A percentile compares a stretch with the other conserved stretches of the same genome.
Conservation (phyloP, 352 stramenopile species). For the Discostella stelligera region DNA sequence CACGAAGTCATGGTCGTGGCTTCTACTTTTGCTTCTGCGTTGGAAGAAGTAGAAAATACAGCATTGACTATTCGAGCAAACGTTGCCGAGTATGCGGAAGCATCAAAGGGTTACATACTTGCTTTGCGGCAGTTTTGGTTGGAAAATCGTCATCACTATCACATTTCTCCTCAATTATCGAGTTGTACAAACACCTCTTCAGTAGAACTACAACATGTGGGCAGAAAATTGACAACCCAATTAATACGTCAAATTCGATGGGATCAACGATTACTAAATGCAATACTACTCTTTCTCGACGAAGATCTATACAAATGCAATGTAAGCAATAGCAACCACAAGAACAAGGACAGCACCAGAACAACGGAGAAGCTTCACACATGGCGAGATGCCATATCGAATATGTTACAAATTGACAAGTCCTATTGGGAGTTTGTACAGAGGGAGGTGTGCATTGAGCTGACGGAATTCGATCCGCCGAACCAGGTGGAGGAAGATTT, state of each 20-base stretch:
- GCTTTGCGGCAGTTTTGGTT: conserved; percentile 21
- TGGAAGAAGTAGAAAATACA: conserved; percentile 13
- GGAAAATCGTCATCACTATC: not conserved
- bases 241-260: conserved; percentile 31
- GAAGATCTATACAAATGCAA: conserved; percentile 31
- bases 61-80: conserved; percentile 10
- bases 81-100: conserved; percentile 15
- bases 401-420: conserved; percentile 38
- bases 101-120: conserved; percentile 4
- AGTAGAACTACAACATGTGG: conserved; percentile 19
- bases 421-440: conserved; percentile 38
- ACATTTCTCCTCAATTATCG: not conserved
- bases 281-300: conserved; percentile 30
- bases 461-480: conserved; percentile 8
- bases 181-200: not conserved
- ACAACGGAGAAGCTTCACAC: conserved; percentile 25
- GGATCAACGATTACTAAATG: conserved; percentile 22
- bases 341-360: not conserved
- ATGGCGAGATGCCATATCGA: conserved; percentile 24
- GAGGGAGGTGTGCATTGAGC: conserved; percentile 30
- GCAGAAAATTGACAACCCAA: conserved; percentile 24
- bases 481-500: conserved; percentile 1
- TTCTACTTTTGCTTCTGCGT: not conserved
- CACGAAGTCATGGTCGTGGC: no score
- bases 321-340: not conserved